Percentiles rank a stretch among this genome's conserved stretches.
These are phyloP conservation scores for Ceratobasidium papillatum DNA, from an alignment of 1,284 basidiomycete genomes.

Conservation along the genomic window DNA sequence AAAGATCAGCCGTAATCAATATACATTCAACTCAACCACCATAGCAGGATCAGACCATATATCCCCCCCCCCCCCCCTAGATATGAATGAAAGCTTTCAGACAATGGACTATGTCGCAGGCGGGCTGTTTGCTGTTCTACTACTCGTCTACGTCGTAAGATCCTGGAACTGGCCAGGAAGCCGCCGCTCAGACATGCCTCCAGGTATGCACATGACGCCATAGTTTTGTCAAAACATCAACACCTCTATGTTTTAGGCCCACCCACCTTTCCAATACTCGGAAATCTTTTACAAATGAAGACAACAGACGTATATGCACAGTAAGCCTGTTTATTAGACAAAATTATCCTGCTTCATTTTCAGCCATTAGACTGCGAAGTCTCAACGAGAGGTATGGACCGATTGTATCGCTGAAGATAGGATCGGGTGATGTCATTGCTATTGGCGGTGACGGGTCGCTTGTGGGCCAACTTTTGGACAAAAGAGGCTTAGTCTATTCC, in stretches of 20 bases:
- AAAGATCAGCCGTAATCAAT: not conserved
- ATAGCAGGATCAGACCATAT: not conserved
- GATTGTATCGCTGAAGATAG: slow-evolving; percentile 13
- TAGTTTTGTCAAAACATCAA: not conserved
- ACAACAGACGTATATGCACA: slow-evolving; percentile 13
- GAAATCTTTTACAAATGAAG: slow-evolving; percentile 22
- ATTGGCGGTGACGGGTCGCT: slow-evolving; percentile 31
- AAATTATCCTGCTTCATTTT: not conserved
- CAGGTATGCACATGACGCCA: not conserved
- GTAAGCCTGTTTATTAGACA: not conserved
- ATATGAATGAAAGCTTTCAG: not conserved
- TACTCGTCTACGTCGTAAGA: not conserved
- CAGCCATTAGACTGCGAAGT: not conserved
- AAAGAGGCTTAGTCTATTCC: slow-evolving; percentile 31
- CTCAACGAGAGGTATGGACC: slow-evolving; percentile 26
- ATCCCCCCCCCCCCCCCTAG: not conserved
- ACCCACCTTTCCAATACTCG: slow-evolving; percentile 5
- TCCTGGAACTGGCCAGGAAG: slow-evolving; percentile 28
- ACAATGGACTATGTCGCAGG: not conserved
- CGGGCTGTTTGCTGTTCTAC: not conserved
- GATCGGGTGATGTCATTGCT: not conserved
- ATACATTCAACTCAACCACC: not conserved
- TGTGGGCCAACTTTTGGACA: slow-evolving; percentile 33
- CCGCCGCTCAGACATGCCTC: slow-evolving; percentile 17
- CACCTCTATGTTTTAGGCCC: not conserved